Evolutionary conservation across 768 basidiomycete genomes (phyloP).

Genomic region (Saitozyma podzolica): DNA sequence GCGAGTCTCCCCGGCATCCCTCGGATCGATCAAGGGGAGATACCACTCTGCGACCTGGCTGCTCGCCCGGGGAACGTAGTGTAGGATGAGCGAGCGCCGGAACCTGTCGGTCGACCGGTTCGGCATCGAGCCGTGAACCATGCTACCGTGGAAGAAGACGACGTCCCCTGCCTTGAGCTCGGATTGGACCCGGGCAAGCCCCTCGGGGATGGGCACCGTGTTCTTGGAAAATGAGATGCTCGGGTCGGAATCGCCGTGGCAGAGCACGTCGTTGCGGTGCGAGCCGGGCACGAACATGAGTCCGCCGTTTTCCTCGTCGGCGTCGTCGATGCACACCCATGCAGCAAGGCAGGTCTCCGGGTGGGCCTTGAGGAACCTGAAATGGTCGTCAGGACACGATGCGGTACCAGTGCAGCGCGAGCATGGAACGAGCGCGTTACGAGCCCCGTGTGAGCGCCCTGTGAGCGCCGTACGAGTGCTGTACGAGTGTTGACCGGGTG

Average conservation of each 20-base stretch:
- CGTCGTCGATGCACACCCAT: slow-evolving; percentile 5
- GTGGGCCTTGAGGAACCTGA: slow-evolving; percentile 1
- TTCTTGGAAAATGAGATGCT: background rate
- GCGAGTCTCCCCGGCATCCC: slow-evolving; percentile 6
- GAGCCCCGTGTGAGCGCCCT: no score
- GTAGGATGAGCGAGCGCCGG: background rate
- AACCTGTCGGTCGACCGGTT: background rate
- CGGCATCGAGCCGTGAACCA: slow-evolving; percentile 6
- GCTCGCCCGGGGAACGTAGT: background rate
- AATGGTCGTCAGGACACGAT: no score
- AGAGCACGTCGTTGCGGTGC: slow-evolving; percentile 1
- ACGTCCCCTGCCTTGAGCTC: slow-evolving; percentile 6
- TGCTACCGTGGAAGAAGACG: slow-evolving; percentile 6
- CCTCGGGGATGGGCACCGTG: background rate
- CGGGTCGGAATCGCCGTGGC: background rate
- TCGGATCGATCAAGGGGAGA: slow-evolving; percentile 11
- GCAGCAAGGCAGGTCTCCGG: slow-evolving; percentile 10
- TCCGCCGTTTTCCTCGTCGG: slow-evolving; percentile 4
- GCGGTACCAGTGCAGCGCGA: no score
- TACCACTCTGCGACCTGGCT: slow-evolving; percentile 8
- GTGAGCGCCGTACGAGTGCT: no score
- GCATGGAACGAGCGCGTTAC: no score
- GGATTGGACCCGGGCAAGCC: background rate
- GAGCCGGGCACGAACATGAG: slow-evolving; percentile 7
- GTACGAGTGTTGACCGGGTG: no score